phyloP scores from a whole-genome alignment of 345 rosid genomes.

The Eucalyptus tenuipes region DNA sequence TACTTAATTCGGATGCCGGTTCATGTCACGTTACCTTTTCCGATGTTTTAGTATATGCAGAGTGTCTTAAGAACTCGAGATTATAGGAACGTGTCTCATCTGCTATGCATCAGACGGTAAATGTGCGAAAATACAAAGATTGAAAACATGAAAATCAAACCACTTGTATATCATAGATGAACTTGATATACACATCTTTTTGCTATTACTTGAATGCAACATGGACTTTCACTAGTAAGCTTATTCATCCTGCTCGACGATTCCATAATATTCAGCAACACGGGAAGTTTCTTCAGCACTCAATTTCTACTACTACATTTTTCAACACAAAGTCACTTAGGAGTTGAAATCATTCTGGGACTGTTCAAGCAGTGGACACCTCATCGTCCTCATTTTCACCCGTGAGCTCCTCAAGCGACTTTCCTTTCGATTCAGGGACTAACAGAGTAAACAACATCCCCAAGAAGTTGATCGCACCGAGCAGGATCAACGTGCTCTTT shows the following conservation, averaged over 20 bases:
- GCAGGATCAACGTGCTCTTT: constrained; percentile 20
- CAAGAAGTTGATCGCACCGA: constrained; percentile 27
- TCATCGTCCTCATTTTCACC: constrained; percentile 33
- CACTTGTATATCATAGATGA: background rate
- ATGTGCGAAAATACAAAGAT: background rate
- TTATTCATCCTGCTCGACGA: background rate
- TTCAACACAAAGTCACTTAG: background rate
- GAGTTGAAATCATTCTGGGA: background rate
- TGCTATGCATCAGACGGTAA: background rate
- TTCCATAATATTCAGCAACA: background rate
- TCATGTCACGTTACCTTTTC: background rate
- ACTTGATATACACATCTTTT: background rate
- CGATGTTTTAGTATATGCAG: background rate
- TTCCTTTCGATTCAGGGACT: constrained; percentile 51
- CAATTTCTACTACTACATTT: background rate
- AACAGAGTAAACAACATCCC: constrained; percentile 43
- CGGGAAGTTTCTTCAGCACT: background rate
- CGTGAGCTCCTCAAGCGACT: constrained; percentile 42
- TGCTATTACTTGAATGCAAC: background rate
- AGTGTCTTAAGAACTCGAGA: background rate
- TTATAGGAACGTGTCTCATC: background rate
- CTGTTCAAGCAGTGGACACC: background rate
- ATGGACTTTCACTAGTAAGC: background rate
- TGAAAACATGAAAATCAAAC: background rate
- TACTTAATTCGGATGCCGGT: background rate